A percentile compares a stretch with the other conserved stretches of the same genome.
Evolutionary conservation across 2,329 filamentous ascomycete genomes (phyloP).

Genomic region (Mycosphaerella arachidis): DNA sequence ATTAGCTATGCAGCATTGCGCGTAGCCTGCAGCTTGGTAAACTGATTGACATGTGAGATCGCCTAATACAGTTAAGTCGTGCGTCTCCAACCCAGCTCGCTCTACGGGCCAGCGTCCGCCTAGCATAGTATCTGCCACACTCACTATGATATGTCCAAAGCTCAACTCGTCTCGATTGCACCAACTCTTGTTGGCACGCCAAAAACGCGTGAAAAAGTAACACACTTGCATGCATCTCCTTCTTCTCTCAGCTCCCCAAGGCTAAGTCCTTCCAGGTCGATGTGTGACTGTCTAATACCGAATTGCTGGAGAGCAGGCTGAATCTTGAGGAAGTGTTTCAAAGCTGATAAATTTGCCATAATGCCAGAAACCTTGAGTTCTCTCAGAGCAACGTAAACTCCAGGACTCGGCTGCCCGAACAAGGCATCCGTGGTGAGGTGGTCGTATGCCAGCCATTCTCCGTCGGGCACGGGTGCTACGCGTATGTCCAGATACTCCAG

Average conservation of each 20-base stretch:
- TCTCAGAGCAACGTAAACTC: not conserved
- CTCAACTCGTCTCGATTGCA: not conserved
- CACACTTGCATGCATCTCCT: not conserved
- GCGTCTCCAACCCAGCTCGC: too few species aligned
- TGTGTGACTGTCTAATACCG: not conserved
- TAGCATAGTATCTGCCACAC: too few species aligned
- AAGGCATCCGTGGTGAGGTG: not conserved
- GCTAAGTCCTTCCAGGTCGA: not conserved
- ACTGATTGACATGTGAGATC: too few species aligned
- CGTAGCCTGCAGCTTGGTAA: too few species aligned
- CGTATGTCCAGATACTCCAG: not conserved
- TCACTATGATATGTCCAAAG: not conserved
- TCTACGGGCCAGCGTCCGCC: too few species aligned
- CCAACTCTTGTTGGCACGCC: not conserved
- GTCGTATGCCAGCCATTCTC: too few species aligned
- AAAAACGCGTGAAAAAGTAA: not conserved
- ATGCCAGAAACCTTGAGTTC: not conserved
- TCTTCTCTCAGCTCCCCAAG: not conserved
- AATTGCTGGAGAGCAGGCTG: not conserved
- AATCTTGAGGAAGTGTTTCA: not conserved
- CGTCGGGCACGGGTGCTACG: not conserved
- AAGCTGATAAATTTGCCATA: not conserved
- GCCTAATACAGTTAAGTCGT: too few species aligned
- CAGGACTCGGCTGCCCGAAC: not conserved
- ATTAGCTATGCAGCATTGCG: too few species aligned